Evolutionary conservation across 2,329 filamentous ascomycete species (phyloP).

Genomic region (Cercospora sojina): DNA sequence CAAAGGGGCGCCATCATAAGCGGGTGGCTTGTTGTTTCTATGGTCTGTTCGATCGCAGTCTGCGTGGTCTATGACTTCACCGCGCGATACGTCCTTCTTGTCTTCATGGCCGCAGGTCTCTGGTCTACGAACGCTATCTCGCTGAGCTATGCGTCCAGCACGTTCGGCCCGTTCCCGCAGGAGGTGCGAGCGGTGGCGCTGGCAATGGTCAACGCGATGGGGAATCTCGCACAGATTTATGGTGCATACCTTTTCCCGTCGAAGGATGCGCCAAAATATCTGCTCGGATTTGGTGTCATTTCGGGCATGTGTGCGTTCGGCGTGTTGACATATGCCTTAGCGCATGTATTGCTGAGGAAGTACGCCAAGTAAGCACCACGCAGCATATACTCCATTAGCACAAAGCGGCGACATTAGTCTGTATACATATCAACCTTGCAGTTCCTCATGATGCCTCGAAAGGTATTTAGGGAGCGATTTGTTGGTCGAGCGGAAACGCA

Average conservation of each 20-base stretch:
- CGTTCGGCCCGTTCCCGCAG: conserved; percentile 49
- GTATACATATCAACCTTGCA: not conserved
- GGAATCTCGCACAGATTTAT: conserved; percentile 40
- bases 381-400: too few relatives aligned
- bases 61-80: conserved; percentile 52
- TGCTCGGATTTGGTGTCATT: conserved; percentile 36
- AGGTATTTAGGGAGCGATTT: too few relatives aligned
- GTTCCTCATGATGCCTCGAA: not conserved
- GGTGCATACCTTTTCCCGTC: conserved; percentile 40
- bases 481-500: too few relatives aligned
- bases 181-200: conserved; percentile 35
- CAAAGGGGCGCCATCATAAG: too few relatives aligned
- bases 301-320: conserved; percentile 49
- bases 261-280: conserved; percentile 36
- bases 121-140: conserved; percentile 55
- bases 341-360: conserved; percentile 23
- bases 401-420: not conserved
- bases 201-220: conserved; percentile 36
- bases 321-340: conserved; percentile 30
- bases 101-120: conserved; percentile 57
- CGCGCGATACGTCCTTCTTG: conserved; percentile 55
- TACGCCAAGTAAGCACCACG: conserved; percentile 6
- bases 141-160: conserved; percentile 54
- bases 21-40: conserved; percentile 48
- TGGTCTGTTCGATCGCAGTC: conserved; percentile 43